Conservation (phyloP, 441 rosid genomes). For the Gossypium aridum region DNA sequence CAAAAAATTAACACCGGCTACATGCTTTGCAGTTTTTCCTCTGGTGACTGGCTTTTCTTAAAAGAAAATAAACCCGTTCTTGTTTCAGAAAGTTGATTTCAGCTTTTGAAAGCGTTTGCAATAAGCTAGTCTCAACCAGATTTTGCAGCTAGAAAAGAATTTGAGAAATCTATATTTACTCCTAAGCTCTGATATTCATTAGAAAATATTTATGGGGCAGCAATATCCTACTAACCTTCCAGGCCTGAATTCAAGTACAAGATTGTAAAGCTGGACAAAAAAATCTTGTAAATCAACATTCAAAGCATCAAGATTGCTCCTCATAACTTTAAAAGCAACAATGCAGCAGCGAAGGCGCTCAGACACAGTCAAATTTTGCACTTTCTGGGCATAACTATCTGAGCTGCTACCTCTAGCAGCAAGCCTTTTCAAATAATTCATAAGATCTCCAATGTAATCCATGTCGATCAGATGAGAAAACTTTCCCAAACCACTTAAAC, state of each 20-base stretch:
- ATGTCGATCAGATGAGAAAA: constrained; percentile 81
- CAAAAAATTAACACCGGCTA: neutral
- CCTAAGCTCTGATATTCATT: neutral
- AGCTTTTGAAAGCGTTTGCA: neutral
- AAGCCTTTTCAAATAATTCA: constrained; percentile 81
- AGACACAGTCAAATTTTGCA: constrained; percentile 43
- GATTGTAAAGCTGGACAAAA: constrained; percentile 85
- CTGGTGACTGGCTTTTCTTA: neutral
- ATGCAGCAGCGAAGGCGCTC: constrained; percentile 87
- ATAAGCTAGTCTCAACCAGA: too few species aligned
- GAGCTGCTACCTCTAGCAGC: constrained; percentile 47
- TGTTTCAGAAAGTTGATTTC: neutral
- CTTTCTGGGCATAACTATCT: constrained; percentile 33
- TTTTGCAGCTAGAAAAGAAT: too few species aligned
- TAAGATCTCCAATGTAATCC: constrained; percentile 88
- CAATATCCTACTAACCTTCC: constrained; percentile 66
- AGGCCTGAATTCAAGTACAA: constrained; percentile 83
- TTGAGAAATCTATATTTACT: neutral
- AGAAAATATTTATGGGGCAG: neutral
- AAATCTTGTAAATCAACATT: constrained; percentile 89
- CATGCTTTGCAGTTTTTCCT: neutral
- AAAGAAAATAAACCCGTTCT: neutral
- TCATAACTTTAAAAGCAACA: constrained; percentile 94
- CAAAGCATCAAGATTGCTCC: constrained; percentile 85
- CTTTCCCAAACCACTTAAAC: constrained; percentile 80